These are phyloP conservation scores for Rhododendron mucronatum DNA, from an alignment of 148 eudicot species.

Conservation along the genomic window DNA sequence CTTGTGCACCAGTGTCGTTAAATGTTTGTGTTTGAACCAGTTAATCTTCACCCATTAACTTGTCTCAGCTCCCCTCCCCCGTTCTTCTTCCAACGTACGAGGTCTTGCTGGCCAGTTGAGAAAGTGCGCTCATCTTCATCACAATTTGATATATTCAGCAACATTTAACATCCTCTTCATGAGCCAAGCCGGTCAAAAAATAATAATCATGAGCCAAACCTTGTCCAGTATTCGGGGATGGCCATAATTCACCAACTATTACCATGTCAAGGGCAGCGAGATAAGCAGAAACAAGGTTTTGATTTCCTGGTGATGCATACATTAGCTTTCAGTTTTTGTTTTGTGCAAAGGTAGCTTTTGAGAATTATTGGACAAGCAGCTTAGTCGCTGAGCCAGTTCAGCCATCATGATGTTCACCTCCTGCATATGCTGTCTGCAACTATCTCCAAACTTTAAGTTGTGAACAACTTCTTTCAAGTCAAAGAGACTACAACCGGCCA, in stretches of 20 bases:
- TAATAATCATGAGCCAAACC: not conserved
- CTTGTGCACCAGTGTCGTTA: conserved; percentile 5
- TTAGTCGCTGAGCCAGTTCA: conserved; percentile 16
- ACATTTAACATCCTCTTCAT: not conserved
- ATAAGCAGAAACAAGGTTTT: not conserved
- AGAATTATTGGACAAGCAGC: not conserved
- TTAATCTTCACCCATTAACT: not conserved
- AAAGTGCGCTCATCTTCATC: not conserved
- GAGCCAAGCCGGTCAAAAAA: not conserved
- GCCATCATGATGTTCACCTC: conserved; percentile 22
- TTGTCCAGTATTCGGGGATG: conserved; percentile 1
- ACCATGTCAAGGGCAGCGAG: not conserved
- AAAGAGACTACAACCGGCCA: conserved; percentile 20
- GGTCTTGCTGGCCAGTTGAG: not conserved
- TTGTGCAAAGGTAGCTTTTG: not conserved
- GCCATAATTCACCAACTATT: not conserved
- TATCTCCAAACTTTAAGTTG: conserved; percentile 29
- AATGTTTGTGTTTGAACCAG: not conserved
- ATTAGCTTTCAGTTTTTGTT: not conserved
- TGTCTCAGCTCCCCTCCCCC: not conserved
- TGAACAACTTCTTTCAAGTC: conserved; percentile 24
- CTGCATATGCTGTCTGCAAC: conserved; percentile 15
- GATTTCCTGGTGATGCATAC: not conserved
- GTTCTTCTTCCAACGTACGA: not conserved
- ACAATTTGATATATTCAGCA: not conserved